Evolutionary conservation across 768 basidiomycete genomes (phyloP).

Genomic region (Russula compacta): DNA sequence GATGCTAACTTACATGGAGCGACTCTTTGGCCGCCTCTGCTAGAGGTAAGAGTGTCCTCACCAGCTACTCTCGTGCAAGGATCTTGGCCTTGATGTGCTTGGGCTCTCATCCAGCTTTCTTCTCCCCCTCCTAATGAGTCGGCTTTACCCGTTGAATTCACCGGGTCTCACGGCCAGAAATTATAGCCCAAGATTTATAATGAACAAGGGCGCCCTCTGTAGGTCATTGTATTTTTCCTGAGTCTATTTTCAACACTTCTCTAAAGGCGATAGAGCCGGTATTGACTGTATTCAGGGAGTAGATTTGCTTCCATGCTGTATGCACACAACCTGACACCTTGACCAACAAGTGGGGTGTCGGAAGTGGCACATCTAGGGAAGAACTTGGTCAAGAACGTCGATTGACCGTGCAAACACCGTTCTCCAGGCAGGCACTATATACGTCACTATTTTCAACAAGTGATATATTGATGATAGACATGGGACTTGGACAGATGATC

Average conservation of each 20-base stretch:
- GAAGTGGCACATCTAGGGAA: conserved; percentile 33
- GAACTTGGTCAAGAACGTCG: conserved; percentile 30
- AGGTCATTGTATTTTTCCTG: no score
- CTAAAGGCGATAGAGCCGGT: no score
- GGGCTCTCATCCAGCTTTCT: conserved; percentile 40
- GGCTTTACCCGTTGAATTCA: conserved; percentile 33
- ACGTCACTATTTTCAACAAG: background rate
- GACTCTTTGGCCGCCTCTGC: conserved; percentile 29
- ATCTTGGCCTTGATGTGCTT: conserved; percentile 37
- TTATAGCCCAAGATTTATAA: conserved; percentile 36
- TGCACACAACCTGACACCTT: background rate
- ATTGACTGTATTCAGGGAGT: conserved; percentile 27
- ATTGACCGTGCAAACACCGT: conserved; percentile 34
- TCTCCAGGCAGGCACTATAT: conserved; percentile 33
- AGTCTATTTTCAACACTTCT: no score
- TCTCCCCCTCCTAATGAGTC: conserved; percentile 38
- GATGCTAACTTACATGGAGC: conserved; percentile 36
- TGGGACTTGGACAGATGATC: conserved; percentile 28
- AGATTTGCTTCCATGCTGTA: no score
- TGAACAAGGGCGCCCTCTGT: no score
- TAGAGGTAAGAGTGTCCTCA: conserved; percentile 27
- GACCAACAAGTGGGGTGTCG: conserved; percentile 28
- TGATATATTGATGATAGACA: background rate
- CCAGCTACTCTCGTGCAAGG: conserved; percentile 33
- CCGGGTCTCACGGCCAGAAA: conserved; percentile 32